Conservation (phyloP, 352 stramenopile genomes). For the Phytopythium delawarense region DNA sequence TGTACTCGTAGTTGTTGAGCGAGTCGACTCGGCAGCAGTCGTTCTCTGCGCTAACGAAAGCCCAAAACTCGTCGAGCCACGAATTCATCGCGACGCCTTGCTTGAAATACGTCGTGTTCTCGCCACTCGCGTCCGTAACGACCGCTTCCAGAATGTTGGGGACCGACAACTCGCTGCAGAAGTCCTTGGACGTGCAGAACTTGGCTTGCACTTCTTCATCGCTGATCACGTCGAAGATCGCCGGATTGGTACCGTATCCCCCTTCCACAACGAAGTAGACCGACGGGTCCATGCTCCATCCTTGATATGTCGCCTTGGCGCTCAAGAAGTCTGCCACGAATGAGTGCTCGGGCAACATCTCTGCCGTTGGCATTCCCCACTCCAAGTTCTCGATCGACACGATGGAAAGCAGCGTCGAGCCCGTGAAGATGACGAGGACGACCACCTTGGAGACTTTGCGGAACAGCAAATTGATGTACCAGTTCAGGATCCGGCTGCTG, state of each 20-base stretch:
- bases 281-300: slow-evolving; percentile 13
- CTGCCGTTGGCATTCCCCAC: slow-evolving; percentile 43
- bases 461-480: slow-evolving; percentile 38
- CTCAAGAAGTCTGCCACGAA: slow-evolving; percentile 55
- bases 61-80: slow-evolving; percentile 78
- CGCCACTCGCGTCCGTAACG: slow-evolving; percentile 21
- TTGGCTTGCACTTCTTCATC: slow-evolving; percentile 29
- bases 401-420: slow-evolving; percentile 45
- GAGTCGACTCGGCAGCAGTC: slow-evolving; percentile 64
- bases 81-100: slow-evolving; percentile 39
- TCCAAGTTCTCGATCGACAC: slow-evolving; percentile 44
- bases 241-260: slow-evolving; percentile 47
- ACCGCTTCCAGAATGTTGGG: slow-evolving; percentile 55
- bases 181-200: slow-evolving; percentile 58
- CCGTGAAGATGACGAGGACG: slow-evolving; percentile 48
- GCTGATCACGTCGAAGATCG: slow-evolving; percentile 24
- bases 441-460: slow-evolving; percentile 48
- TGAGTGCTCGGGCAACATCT: slow-evolving; percentile 52
- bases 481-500: slow-evolving; percentile 29
- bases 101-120: slow-evolving; percentile 43
- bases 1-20: slow-evolving; percentile 31
- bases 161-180: slow-evolving; percentile 53
- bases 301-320: slow-evolving; percentile 20
- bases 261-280: slow-evolving; percentile 75
- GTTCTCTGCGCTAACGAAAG: slow-evolving; percentile 49